Evolutionary conservation across 2,329 filamentous ascomycete genomes (phyloP).

Genomic region (Ophiostoma perfectum): DNA sequence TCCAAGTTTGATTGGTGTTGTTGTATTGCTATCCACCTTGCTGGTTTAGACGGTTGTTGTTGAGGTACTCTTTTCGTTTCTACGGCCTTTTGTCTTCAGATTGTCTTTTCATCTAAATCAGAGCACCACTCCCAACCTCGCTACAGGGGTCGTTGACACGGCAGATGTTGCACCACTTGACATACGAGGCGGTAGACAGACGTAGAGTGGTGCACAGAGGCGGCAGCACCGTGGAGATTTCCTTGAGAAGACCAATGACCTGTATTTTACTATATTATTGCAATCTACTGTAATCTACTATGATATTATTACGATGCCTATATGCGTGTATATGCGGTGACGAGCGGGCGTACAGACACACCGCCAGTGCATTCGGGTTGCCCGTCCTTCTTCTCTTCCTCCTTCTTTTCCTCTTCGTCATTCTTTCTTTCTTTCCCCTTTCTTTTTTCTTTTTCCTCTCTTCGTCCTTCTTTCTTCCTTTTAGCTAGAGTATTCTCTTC

Average conservation of each 20-base stretch:
- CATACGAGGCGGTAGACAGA: constrained; percentile 10
- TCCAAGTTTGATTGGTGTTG: no score
- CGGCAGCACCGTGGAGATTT: neutral
- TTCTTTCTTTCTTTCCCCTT: neutral
- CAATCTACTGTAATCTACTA: no score
- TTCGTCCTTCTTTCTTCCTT: neutral
- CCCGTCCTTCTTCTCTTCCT: neutral
- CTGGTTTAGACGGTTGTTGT: no score
- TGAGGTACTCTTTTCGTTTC: neutral
- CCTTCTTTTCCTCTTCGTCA: no score
- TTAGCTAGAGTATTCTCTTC: neutral
- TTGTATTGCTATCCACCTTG: no score
- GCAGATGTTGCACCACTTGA: constrained; percentile 12
- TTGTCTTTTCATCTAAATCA: no score
- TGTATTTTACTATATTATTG: no score
- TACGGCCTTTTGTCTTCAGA: neutral
- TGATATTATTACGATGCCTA: neutral
- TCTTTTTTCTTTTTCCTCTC: neutral
- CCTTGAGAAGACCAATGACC: no score
- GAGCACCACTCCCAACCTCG: no score
- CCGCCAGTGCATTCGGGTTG: neutral
- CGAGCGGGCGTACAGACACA: neutral
- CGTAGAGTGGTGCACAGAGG: neutral
- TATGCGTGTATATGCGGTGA: neutral
- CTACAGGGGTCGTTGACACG: neutral